Evolutionary conservation across 768 basidiomycete genomes (phyloP), one percentile per base, ranked within the genome.

Genomic region (Boletus rex-veris): DNA sequence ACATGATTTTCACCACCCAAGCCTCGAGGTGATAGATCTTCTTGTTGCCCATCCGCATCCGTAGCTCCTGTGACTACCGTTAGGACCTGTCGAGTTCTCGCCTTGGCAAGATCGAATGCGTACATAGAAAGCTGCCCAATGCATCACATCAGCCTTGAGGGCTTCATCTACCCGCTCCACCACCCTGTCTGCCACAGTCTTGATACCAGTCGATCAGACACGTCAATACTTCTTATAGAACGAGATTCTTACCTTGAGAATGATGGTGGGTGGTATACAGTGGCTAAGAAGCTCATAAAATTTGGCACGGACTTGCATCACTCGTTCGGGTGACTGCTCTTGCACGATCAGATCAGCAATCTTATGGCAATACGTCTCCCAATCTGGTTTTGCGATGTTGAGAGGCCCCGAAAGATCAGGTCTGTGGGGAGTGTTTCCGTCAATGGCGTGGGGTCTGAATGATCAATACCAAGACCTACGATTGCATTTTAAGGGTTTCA

Each of bases 1-100:
- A 89, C 96, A 98, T 98, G 39, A 94, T 82, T 67, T 98, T 97
- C 31, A 97, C 90, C 4, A 95, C 91, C 88, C 92, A 98, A 16
- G 96, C 95, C 64, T 99, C 96, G 40, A 99, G 80, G 65, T 99
- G 96, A 71, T 88, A 98, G 48, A 99, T 98, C 72, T 98, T 88
- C 70, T 91, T 91, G 66, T 83, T 82, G 5, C 96, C 96, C 50
- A 86, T 77, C n/a, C 92, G 83, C 90, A 98, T 91, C n/a, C 97
- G 86, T 36, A 90, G 81, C 74, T 99, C 95, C 92, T 97, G 61
- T 26, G 57, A 37, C 33, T 52, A 9, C 19, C 35, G 12, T 64
- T 6, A 55, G 49, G 40, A 51, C 24, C 2, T 0, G 26, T 26
- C 16, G 30, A 42, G 11, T 30, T 33, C 39, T 18, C 19, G 18